Percentiles rank a stretch among this genome's conserved stretches.
These are phyloP conservation scores for Nicotiana benthamiana DNA, from an alignment of 257 asterid species.

Conservation along the genomic window DNA sequence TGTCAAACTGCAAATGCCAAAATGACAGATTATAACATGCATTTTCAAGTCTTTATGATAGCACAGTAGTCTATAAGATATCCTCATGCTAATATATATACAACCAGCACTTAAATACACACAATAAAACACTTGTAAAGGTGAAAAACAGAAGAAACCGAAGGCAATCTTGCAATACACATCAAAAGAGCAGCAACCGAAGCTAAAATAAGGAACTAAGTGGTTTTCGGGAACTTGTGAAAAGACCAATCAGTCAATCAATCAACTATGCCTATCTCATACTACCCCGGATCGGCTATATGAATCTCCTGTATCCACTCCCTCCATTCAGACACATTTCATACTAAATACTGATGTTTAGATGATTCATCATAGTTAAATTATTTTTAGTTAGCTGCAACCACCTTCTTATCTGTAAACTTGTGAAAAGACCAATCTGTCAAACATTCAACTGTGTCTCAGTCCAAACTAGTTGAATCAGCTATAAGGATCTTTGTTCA, in stretches of 20 bases:
- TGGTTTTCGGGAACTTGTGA: background rate
- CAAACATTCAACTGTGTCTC: too few species aligned
- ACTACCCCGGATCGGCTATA: background rate
- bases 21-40: background rate
- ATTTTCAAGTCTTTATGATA: background rate
- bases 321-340: too few species aligned
- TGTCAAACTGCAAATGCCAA: constrained; percentile 4
- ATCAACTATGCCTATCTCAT: background rate
- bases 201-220: background rate
- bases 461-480: too few species aligned
- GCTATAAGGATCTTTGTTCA: too few species aligned
- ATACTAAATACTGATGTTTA: too few species aligned
- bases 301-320: background rate
- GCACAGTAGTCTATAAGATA: background rate
- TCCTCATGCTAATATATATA: background rate
- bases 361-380: too few species aligned
- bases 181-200: background rate
- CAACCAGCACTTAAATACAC: background rate
- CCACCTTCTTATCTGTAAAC: too few species aligned
- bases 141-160: background rate
- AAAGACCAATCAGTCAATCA: background rate
- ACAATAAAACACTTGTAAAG: background rate
- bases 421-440: too few species aligned
- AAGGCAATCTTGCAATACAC: background rate
- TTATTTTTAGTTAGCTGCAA: too few species aligned